Evolutionary conservation across 257 asterid genomes (phyloP), one percentile per base, ranked within the genome.

Genomic region (Salvia splendens): DNA sequence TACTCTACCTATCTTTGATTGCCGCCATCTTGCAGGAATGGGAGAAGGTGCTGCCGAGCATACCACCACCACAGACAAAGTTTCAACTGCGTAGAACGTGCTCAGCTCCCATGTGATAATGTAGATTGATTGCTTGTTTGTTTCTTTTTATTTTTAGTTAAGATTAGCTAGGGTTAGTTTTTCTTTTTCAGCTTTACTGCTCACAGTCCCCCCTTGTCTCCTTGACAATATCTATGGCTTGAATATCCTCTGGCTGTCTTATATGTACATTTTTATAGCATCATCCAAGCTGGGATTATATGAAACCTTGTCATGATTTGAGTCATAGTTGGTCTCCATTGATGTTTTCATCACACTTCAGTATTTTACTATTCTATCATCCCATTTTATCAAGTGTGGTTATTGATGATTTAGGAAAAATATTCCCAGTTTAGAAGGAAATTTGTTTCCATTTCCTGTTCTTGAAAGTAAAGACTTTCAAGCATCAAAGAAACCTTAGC

Each of bases 21-120:
- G 24, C 24, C 24, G 24, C 24, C 24, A 3, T 48, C 15, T 67
- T 72, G 74, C 81, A 84, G 89, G 86, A 84, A 68, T 72, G 72
- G 86, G 89, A 81, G 78, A 77, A 67, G 80, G 69, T 64, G 35
- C 40, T 78, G 77, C 82, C 81, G 35, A 58, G 33, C 64, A 16
- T 67, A 72, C 81, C 86, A 35, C 81, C 72, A 20, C 78, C 84
- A 5, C 77, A 66, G 68, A 81, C 86, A 0, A 84, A 79, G 77
- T 74, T 62, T 69, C 84, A 78, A 61, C 82, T 84, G 71, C 84
- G 86, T 5, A 46, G 84, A 74, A 84, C 86, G 16, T 81, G 83
- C 75, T 84, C 89, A 35, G 72, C 81, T 47, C 89, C 84, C 47
- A 33, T 72, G 7, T 82, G 83, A 46, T 68, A 48, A 1, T 74